Conservation (phyloP, 371 early-diverging fungal genomes). For the Batrachochytrium dendrobatidis region DNA sequence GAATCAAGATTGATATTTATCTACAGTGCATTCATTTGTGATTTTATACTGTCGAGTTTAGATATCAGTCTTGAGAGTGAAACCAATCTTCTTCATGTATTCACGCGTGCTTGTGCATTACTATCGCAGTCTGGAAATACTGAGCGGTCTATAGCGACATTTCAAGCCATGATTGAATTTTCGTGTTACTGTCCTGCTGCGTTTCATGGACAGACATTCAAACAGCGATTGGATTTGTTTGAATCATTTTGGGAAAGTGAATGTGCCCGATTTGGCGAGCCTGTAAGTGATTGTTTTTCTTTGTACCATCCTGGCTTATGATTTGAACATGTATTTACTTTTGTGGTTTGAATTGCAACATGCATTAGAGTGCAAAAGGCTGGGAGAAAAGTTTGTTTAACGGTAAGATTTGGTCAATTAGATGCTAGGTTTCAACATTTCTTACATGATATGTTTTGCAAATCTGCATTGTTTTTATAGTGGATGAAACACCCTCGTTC, state of each 20-base stretch:
- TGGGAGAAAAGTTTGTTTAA: conserved; percentile 40
- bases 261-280: conserved; percentile 67
- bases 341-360: not conserved
- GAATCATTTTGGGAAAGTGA: conserved; percentile 74
- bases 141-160: conserved; percentile 58
- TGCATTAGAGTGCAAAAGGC: conserved; percentile 22
- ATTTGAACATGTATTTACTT: not conserved
- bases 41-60: not conserved
- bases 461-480: too few species aligned
- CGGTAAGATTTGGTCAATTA: conserved; percentile 18
- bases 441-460: not conserved
- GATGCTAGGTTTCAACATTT: not conserved
- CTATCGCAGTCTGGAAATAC: conserved; percentile 61
- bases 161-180: conserved; percentile 71
- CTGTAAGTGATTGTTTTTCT: conserved; percentile 24
- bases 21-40: conserved; percentile 2
- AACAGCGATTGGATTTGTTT: conserved; percentile 50
- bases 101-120: conserved; percentile 55
- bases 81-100: conserved; percentile 52
- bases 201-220: conserved; percentile 29
- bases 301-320: not conserved
- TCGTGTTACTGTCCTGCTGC: conserved; percentile 55
- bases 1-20: conserved; percentile 13
- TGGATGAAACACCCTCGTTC: too few species aligned
- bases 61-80: conserved; percentile 34